These are phyloP conservation scores for Penicillium macrosclerotiorum DNA, from an alignment of 495 filamentous ascomycete species.

Conservation along the genomic window DNA sequence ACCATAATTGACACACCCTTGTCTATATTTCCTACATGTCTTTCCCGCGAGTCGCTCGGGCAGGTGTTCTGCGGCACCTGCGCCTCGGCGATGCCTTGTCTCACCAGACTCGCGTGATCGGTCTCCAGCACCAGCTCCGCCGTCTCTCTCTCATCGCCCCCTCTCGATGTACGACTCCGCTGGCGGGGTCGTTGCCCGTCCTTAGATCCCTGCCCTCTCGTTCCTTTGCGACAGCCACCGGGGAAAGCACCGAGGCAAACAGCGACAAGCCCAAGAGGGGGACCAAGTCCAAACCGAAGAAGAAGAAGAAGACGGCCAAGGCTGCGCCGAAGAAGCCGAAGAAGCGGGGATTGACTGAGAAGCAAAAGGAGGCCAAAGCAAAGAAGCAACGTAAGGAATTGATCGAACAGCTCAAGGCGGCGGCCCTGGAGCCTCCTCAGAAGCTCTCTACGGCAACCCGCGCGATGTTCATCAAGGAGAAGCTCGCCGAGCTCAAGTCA, in stretches of 20 bases:
- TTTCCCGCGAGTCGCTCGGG: slow-evolving; percentile 29
- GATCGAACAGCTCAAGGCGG: slow-evolving; percentile 31
- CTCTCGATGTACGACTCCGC: slow-evolving; percentile 9
- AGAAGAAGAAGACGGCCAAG: slow-evolving; percentile 22
- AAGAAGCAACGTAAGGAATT: slow-evolving; percentile 13
- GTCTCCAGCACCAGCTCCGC: slow-evolving; percentile 28
- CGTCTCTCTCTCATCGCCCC: slow-evolving; percentile 23
- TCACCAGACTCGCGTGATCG: slow-evolving; percentile 26
- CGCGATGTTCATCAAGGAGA: slow-evolving; percentile 23
- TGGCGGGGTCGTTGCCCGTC: slow-evolving; percentile 3
- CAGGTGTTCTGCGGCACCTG: slow-evolving; percentile 29
- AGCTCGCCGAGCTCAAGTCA: slow-evolving; percentile 10
- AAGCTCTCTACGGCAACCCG: slow-evolving; percentile 12
- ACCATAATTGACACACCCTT: neutral
- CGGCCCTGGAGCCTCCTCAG: slow-evolving; percentile 34
- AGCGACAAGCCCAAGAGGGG: slow-evolving; percentile 11
- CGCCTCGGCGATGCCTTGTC: slow-evolving; percentile 23
- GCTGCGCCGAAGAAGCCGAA: slow-evolving; percentile 18
- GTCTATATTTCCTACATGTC: slow-evolving; percentile 23
- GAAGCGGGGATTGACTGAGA: slow-evolving; percentile 23
- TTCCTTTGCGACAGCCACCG: slow-evolving; percentile 27
- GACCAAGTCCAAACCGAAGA: slow-evolving; percentile 8
- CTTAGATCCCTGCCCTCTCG: slow-evolving; percentile 21
- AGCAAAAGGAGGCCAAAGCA: slow-evolving; percentile 28
- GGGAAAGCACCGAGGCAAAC: slow-evolving; percentile 3